Conservation (phyloP, 2,329 filamentous ascomycete species). For the Fonsecaea pedrosoi region DNA sequence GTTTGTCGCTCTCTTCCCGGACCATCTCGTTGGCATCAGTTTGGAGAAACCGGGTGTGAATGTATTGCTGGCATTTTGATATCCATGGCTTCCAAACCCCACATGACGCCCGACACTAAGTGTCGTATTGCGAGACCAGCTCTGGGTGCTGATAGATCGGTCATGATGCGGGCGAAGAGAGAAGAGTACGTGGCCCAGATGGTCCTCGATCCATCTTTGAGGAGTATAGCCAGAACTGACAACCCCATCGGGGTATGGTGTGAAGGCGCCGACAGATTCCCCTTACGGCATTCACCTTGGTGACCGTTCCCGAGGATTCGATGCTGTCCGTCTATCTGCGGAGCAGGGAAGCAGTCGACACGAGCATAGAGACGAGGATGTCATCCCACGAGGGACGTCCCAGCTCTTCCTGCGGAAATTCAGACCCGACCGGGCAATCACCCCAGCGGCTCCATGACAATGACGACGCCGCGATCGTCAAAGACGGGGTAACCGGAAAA, state of each 20-base stretch:
- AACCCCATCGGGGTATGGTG: too few relatives aligned
- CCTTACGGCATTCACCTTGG: conserved; percentile 28
- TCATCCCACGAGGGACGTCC: neutral
- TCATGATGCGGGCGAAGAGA: neutral
- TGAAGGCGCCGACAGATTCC: conserved; percentile 23
- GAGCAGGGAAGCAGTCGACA: conserved; percentile 21
- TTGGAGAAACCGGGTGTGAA: neutral
- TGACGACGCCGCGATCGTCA: neutral
- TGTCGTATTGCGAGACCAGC: neutral
- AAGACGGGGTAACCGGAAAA: neutral
- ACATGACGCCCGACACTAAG: neutral
- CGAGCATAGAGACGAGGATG: conserved; percentile 23
- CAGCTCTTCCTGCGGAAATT: neutral
- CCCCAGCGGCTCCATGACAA: neutral
- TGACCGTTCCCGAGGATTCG: conserved; percentile 27
- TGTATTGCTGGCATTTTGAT: neutral
- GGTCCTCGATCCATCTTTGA: neutral
- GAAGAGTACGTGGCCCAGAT: conserved; percentile 1
- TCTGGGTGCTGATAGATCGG: neutral
- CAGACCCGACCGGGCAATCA: neutral
- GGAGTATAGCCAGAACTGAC: too few relatives aligned
- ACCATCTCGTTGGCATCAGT: neutral
- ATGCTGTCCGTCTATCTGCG: conserved; percentile 29
- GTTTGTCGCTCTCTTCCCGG: neutral
- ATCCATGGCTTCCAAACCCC: neutral